phyloP scores from a whole-genome alignment of 1,284 basidiomycete genomes.

The Cerrena zonata region DNA sequence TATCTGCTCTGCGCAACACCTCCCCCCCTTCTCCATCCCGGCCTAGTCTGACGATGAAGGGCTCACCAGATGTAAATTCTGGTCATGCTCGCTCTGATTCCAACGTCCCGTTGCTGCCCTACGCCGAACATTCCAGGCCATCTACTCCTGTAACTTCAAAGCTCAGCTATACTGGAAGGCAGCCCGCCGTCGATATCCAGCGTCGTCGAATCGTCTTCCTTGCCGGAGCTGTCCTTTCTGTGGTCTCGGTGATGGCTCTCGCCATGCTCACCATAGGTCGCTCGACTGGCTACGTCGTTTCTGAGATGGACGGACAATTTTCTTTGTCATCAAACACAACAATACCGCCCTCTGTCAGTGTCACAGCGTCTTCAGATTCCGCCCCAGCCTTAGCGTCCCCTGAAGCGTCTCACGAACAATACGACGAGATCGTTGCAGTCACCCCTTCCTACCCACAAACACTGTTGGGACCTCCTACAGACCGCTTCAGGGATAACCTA shows the following conservation, averaged over 20 bases:
- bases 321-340: background rate
- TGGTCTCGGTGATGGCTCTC: conserved; percentile 29
- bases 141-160: conserved; percentile 13
- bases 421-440: background rate
- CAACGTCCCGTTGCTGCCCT: conserved; percentile 23
- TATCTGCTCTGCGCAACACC: background rate
- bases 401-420: background rate
- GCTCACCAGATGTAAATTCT: conserved; percentile 1
- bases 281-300: conserved; percentile 5
- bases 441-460: conserved; percentile 17
- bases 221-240: conserved; percentile 26
- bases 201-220: conserved; percentile 23
- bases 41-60: conserved; percentile 9
- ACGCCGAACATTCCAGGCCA: conserved; percentile 15
- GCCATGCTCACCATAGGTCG: conserved; percentile 26
- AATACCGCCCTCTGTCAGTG: background rate
- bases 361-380: background rate
- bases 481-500: conserved; percentile 54
- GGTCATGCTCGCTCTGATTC: conserved; percentile 23
- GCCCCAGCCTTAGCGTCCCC: background rate
- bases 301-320: background rate
- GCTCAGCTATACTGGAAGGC: conserved; percentile 9
- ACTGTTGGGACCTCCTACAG: conserved; percentile 46
- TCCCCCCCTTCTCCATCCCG: conserved; percentile 7
- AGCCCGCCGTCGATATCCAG: conserved; percentile 8